These are phyloP conservation scores for Crotalaria pallida DNA, from an alignment of 306 rosid species.

Conservation along the genomic window DNA sequence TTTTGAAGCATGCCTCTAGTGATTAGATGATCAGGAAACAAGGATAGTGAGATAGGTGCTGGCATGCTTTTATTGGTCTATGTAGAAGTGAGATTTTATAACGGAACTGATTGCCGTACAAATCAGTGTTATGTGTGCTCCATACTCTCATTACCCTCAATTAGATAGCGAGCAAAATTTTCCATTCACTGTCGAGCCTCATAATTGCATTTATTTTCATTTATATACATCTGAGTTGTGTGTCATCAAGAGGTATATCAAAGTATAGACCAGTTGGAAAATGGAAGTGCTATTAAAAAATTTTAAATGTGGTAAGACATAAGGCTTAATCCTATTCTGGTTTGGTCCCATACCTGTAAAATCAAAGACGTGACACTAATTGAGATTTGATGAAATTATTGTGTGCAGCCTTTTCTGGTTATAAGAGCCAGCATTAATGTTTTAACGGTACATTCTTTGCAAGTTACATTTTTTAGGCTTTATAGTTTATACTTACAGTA, in stretches of 20 bases:
- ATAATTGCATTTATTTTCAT: background rate
- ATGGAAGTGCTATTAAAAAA: background rate
- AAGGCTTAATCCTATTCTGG: background rate
- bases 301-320: background rate
- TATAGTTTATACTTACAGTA: constrained; percentile 20
- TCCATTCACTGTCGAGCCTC: background rate
- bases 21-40: background rate
- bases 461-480: background rate
- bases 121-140: background rate
- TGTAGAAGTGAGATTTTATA: background rate
- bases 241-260: background rate
- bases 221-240: background rate
- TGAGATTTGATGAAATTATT: background rate
- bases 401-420: background rate
- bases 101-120: background rate
- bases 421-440: background rate
- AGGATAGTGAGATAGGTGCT: background rate
- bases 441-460: background rate
- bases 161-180: background rate
- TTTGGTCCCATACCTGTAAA: background rate
- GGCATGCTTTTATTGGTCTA: background rate
- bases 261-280: background rate
- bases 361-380: background rate
- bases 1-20: background rate
- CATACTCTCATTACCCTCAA: background rate